A percentile compares a stretch with the other conserved stretches of the same genome.
phyloP scores from a whole-genome alignment of 306 rosid species.

The Parietaria judaica region DNA sequence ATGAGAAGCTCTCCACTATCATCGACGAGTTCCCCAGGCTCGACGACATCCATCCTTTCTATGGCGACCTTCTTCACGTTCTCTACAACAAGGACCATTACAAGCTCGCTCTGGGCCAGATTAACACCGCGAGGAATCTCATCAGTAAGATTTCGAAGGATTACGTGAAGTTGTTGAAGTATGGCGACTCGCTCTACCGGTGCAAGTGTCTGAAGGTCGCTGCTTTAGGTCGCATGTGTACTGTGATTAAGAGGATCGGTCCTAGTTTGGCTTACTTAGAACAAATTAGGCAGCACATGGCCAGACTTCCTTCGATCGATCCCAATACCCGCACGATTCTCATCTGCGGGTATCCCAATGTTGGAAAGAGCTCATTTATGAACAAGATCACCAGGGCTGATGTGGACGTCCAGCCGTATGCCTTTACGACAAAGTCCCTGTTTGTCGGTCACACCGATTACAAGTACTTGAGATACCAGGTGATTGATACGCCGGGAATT shows the following conservation, averaged over 20 bases:
- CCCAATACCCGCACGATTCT: slow-evolving; percentile 66
- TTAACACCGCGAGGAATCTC: slow-evolving; percentile 79
- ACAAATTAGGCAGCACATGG: slow-evolving; percentile 87
- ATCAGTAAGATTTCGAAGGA: slow-evolving; percentile 75
- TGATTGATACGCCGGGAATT: slow-evolving; percentile 85
- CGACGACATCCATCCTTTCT: slow-evolving; percentile 73
- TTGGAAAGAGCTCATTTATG: slow-evolving; percentile 88
- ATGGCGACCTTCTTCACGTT: slow-evolving; percentile 78
- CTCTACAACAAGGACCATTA: slow-evolving; percentile 88
- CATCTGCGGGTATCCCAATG: slow-evolving; percentile 92
- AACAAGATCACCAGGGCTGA: slow-evolving; percentile 89
- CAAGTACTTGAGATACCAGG: slow-evolving; percentile 80
- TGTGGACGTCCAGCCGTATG: slow-evolving; percentile 89
- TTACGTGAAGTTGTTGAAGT: slow-evolving; percentile 69
- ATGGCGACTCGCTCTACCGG: slow-evolving; percentile 75
- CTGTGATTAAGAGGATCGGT: slow-evolving; percentile 75
- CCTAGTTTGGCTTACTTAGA: slow-evolving; percentile 91
- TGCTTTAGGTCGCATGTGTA: slow-evolving; percentile 93
- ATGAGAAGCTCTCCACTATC: slow-evolving; percentile 69
- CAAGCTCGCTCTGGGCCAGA: slow-evolving; percentile 93
- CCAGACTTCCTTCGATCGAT: slow-evolving; percentile 83
- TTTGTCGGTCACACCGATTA: slow-evolving; percentile 87
- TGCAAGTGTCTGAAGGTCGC: slow-evolving; percentile 80
- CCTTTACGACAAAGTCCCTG: slow-evolving; percentile 85
- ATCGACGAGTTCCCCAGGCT: slow-evolving; percentile 81